A percentile compares a stretch with the other conserved stretches of the same genome.
Conservation (phyloP, 164 flowering plant species). For the Brasenia schreberi region DNA sequence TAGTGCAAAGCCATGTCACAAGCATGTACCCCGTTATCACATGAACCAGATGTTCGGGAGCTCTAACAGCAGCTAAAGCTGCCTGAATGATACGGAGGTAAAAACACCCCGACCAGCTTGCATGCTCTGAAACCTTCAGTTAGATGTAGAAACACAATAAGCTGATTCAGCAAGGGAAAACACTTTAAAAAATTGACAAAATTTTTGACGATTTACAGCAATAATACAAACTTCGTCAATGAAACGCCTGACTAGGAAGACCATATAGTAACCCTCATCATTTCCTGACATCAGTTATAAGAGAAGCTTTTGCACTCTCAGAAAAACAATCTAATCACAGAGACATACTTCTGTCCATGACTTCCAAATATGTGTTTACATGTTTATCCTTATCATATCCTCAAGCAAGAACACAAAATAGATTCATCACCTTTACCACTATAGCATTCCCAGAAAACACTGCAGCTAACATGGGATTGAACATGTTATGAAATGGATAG, state of each 20-base stretch:
- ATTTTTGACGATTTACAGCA: no score
- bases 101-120: constrained; percentile 98
- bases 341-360: no score
- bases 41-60: constrained; percentile 91
- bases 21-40: constrained; percentile 78
- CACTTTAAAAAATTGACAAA: no score
- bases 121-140: constrained; percentile 91
- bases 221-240: no score
- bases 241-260: no score
- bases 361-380: no score
- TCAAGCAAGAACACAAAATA: not conserved
- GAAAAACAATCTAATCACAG: no score
- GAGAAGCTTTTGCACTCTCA: no score
- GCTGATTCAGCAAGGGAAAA: not conserved
- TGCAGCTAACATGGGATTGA: constrained; percentile 96
- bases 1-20: not conserved
- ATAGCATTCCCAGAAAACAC: constrained; percentile 87
- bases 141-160: not conserved
- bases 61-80: constrained; percentile 93
- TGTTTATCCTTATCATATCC: no score
- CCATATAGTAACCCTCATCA: not conserved
- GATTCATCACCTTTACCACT: constrained; percentile 57
- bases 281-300: not conserved
- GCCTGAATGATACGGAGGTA: constrained; percentile 80
- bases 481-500: constrained; percentile 91